A percentile compares a stretch with the other conserved stretches of the same genome.
Evolutionary conservation across 208 protist genomes (phyloP).

Genomic region (Lotmaria passim): DNA sequence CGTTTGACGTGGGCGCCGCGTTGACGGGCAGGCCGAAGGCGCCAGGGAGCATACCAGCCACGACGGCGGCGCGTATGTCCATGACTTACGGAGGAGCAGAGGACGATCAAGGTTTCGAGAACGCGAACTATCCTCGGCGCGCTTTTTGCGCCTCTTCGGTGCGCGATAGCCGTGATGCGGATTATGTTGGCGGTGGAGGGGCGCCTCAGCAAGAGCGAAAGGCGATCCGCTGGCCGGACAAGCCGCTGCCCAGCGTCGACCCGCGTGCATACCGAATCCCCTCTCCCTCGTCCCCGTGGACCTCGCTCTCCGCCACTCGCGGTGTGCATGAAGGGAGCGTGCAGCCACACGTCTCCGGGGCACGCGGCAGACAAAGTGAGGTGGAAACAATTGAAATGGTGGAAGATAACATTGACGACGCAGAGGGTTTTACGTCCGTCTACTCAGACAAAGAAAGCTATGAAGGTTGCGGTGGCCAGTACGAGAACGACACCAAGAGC

Average conservation of each 20-base stretch:
- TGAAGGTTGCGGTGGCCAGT: too few species aligned
- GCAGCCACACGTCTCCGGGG: not conserved
- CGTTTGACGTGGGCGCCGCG: conserved; percentile 22
- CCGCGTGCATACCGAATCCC: not conserved
- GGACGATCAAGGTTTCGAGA: too few species aligned
- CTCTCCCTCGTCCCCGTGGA: not conserved
- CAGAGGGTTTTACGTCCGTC: not conserved
- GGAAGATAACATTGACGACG: not conserved
- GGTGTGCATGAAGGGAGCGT: not conserved
- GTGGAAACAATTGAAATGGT: not conserved
- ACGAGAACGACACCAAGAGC: not conserved
- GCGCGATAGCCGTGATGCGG: not conserved
- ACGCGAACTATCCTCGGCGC: too few species aligned
- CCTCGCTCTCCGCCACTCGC: not conserved
- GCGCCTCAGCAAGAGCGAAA: conserved; percentile 1
- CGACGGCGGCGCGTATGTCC: not conserved
- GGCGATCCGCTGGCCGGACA: conserved; percentile 15
- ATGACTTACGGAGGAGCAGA: too few species aligned
- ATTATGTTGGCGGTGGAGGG: not conserved
- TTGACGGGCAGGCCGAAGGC: not conserved
- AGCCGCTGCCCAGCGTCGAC: not conserved
- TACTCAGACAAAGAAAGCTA: not conserved
- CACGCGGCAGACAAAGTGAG: too few species aligned
- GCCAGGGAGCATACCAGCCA: not conserved
- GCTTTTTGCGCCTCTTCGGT: not conserved